Base-by-base conservation (phyloP, 2,329 filamentous ascomycete genomes). In the Periconia digitata region DNA sequence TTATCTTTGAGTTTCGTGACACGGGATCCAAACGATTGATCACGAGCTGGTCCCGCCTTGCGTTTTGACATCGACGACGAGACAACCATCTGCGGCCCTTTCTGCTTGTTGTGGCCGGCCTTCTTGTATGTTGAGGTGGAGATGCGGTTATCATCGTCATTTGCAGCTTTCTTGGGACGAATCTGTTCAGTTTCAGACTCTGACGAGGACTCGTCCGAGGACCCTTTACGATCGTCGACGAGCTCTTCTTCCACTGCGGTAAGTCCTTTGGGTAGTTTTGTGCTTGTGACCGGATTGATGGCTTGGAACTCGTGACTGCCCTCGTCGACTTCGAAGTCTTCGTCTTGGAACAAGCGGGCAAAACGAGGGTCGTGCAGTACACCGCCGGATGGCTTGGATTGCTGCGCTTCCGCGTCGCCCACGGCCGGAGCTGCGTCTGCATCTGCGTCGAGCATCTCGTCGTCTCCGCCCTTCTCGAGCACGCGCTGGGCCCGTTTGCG, bases 271-370 rank as follows among this genome's bases (percentile, higher is more conserved):
- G 71, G 72, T 43, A 74, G 69, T 62, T 76, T 82, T 7, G 90
- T 94, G 71, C 90, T 95, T 8, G 90, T 94, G 71, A 90, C 95
- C 4, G 94, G 90, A 68, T 99, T 99, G 72, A 95, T 85, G 39
- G 86, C 81, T 50, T 85, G 83, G 77, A 95, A 99, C 70, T 97
- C 92, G 62, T 85, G 81, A 55, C 87, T 95, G 34, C 76, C 86
- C 74, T 99, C 94, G 70, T 99, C 92, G 50, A 99, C 89, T 61
- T 83, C 83, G 71, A 96, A 97, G 48, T 95, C 92, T 62, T 92
- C 87, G 69, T 97, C 90, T 66, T 96, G 86, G 75, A 97, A 99
- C 53, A 99, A 75, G 59, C 85, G 84, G 58, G 82, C 82, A 80
- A 99, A 97, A 77, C 94, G 92, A 43, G 85, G 80, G 70, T 99